Base-by-base conservation (phyloP, 164 flowering plant genomes). In the Chloranthus sessilifolius region DNA sequence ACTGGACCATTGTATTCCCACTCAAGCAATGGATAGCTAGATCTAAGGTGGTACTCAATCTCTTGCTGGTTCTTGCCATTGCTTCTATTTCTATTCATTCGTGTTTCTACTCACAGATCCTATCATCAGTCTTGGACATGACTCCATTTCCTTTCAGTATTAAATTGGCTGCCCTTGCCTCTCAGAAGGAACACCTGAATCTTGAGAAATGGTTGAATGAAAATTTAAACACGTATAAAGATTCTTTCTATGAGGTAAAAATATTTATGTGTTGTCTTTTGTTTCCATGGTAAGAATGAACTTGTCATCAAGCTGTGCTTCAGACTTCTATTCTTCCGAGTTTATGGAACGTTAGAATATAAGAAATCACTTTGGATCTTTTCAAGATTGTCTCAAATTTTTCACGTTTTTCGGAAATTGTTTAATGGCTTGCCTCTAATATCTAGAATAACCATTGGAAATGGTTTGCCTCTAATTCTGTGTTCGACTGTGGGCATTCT, bases 301-400 rank as follows among this genome's bases (percentile, higher is more conserved):
- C 14, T 20, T 39, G 28, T 2, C 12, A 17, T 39, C 25, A 25
- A 15, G 42, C 25, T 47, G 20, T 49, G n/a, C 17, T 36, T 14
- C 47, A 15, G 30, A 40, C 5, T 40, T 57, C 16, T 35, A n/a
- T 47, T 39, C 11, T 5, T 9, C 26, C n/a, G n/a, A 7, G 14
- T 23, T 19, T 17, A 6, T 43, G 2, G 33, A 33, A 22, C 36
- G 10, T 14, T 4, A 39, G 30, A 16, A n/a, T 14, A 15, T 20
- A 29, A 20, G n/a, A 24, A 38, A 11, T 50, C 28, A 17, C 15
- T 12, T 37, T 60, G 49, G 46, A 9, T 6, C 31, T 45, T 65
- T 68, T 29, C 78, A 94, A 97, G 97, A 74, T 57, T 94, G 99
- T 65, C 71, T 94, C 24, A 78, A 68, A 54, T 87, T 87, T 59